Percentiles rank a stretch among this genome's conserved stretches.
Conservation (phyloP, 2,329 filamentous ascomycete species). For the Alternaria triticimaculans region DNA sequence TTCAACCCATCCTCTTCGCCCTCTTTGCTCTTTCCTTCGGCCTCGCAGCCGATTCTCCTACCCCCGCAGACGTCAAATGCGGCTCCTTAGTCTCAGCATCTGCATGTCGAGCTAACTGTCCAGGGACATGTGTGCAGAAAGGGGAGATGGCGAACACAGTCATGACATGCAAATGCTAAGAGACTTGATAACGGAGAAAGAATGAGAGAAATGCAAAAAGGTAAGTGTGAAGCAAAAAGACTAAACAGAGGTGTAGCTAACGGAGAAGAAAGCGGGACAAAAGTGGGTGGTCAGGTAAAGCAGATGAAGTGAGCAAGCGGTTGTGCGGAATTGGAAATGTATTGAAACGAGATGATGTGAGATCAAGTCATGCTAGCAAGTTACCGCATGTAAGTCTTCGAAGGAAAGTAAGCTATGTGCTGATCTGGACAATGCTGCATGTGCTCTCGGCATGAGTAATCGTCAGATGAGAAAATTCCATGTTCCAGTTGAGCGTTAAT, state of each 20-base stretch:
- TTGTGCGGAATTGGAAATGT: rapidly evolving
- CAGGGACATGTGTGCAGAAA: not conserved
- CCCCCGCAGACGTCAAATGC: not conserved
- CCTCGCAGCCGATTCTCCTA: not conserved
- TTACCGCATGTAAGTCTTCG: too few relatives aligned
- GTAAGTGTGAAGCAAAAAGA: not conserved
- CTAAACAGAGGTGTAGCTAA: not conserved
- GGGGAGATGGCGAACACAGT: not conserved
- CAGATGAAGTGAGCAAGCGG: not conserved
- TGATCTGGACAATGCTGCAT: not conserved
- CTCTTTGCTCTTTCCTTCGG: not conserved
- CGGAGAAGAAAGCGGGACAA: not conserved
- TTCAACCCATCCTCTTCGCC: not conserved
- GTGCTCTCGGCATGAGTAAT: not conserved
- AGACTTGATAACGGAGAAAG: not conserved
- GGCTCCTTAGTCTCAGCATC: not conserved
- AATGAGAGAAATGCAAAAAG: not conserved
- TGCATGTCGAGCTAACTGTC: not conserved
- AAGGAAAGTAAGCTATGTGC: not conserved
- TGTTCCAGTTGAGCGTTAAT: not conserved
- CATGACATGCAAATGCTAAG: not conserved
- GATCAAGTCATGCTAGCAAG: not conserved
- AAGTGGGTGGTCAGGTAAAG: not conserved
- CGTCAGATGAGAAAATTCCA: not conserved
- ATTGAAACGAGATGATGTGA: not conserved